phyloP scores from a whole-genome alignment of 2,329 filamentous ascomycete species.

The Didymella exigua region DNA sequence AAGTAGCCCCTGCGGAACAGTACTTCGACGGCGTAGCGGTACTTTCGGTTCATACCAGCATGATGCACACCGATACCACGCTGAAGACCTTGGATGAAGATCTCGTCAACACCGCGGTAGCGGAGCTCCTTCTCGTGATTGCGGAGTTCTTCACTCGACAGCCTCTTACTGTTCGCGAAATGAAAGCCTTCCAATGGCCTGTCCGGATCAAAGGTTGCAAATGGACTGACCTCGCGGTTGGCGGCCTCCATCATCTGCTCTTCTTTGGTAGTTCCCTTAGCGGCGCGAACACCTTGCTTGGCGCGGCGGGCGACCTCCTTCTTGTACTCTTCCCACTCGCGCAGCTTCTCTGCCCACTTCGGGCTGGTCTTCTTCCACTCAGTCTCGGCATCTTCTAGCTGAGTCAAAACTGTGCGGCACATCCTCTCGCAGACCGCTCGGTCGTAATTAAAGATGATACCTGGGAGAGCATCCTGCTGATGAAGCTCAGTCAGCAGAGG shows the following conservation, averaged over 20 bases:
- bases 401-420: constrained; percentile 56
- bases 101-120: constrained; percentile 56
- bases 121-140: constrained; percentile 59
- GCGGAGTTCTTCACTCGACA: constrained; percentile 64
- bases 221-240: constrained; percentile 60
- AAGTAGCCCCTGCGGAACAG: constrained; percentile 75
- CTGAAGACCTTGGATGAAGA: constrained; percentile 65
- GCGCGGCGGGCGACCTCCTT: constrained; percentile 53
- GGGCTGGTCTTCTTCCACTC: constrained; percentile 62
- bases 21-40: constrained; percentile 75
- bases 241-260: constrained; percentile 64
- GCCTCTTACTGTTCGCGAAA: constrained; percentile 67
- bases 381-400: constrained; percentile 62
- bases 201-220: constrained; percentile 70
- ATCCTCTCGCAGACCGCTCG: constrained; percentile 68
- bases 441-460: constrained; percentile 79
- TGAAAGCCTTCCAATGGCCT: constrained; percentile 67
- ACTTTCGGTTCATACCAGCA: constrained; percentile 77
- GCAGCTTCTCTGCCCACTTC: constrained; percentile 66
- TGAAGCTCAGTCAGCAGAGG: constrained; percentile 67
- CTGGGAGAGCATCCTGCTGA: constrained; percentile 69
- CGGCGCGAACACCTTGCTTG: constrained; percentile 52
- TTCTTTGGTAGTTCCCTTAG: constrained; percentile 59
- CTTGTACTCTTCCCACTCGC: constrained; percentile 64
- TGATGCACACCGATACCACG: constrained; percentile 79